Evolutionary conservation across 768 basidiomycete genomes (phyloP).

Genomic region (Macrolepiota albuminosa): DNA sequence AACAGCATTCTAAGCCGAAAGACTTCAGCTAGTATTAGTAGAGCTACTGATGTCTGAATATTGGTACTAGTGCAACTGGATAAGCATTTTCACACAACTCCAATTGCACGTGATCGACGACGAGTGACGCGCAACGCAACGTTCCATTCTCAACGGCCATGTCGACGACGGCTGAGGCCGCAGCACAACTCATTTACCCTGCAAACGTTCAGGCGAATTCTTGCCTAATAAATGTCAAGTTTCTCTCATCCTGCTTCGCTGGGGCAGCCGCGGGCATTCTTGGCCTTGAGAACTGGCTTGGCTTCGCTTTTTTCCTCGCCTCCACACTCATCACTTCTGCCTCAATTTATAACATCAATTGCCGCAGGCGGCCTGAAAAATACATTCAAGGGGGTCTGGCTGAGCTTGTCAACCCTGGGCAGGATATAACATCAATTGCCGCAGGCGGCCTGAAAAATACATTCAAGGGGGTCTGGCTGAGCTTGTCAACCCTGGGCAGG

Average conservation of each 20-base stretch:
- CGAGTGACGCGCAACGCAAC: background rate
- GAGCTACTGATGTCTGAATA: background rate
- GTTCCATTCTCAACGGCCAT: conserved; percentile 24
- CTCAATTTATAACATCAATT: conserved; percentile 66
- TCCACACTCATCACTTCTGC: conserved; percentile 66
- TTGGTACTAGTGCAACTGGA: no score
- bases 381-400: conserved; percentile 59
- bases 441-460: conserved; percentile 58
- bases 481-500: conserved; percentile 80
- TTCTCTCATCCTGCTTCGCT: conserved; percentile 78
- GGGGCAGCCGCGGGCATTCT: conserved; percentile 88
- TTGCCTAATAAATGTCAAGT: conserved; percentile 63
- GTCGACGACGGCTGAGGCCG: conserved; percentile 44
- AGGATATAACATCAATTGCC: conserved; percentile 71
- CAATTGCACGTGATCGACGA: background rate
- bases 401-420: conserved; percentile 70
- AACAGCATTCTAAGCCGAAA: background rate
- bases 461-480: conserved; percentile 59
- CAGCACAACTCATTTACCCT: conserved; percentile 58
- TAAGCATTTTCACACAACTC: no score
- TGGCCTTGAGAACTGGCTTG: conserved; percentile 79
- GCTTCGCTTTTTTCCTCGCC: conserved; percentile 72
- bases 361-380: conserved; percentile 56
- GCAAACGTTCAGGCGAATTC: conserved; percentile 66
- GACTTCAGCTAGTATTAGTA: background rate